phyloP scores from a whole-genome alignment of 768 basidiomycete genomes.

The Mycena leptocephala region DNA sequence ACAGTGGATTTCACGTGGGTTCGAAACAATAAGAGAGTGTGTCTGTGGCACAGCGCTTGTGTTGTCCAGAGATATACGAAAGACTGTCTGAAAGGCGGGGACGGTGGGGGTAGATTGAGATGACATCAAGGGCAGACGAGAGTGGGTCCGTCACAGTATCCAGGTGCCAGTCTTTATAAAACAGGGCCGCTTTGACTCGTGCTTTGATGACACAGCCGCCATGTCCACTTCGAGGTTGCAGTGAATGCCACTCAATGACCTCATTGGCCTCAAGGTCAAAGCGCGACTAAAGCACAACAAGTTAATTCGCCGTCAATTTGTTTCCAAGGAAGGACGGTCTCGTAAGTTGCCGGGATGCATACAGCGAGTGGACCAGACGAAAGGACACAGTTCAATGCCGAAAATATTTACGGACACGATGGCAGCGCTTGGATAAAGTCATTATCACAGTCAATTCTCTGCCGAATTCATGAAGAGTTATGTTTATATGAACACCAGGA shows the following conservation, averaged over 20 bases:
- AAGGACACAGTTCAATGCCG: background rate
- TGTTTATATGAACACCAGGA: background rate
- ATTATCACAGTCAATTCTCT: slow-evolving; percentile 28
- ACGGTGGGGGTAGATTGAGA: too few relatives aligned
- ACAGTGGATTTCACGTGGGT: too few relatives aligned
- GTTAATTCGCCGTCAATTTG: too few relatives aligned
- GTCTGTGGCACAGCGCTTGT: too few relatives aligned
- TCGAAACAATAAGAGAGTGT: too few relatives aligned
- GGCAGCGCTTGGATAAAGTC: too few relatives aligned
- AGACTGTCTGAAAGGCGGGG: too few relatives aligned
- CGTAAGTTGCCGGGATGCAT: background rate
- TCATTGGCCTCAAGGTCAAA: slow-evolving; percentile 4
- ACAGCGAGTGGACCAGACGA: background rate
- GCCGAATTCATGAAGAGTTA: background rate
- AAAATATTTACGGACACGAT: background rate
- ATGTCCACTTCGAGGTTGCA: background rate
- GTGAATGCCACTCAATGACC: background rate
- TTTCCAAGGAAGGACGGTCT: background rate
- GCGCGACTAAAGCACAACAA: background rate
- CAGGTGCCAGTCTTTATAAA: background rate
- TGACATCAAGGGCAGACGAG: too few relatives aligned
- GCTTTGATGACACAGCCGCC: slow-evolving; percentile 20
- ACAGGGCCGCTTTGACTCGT: slow-evolving; percentile 18
- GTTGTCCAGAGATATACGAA: too few relatives aligned
- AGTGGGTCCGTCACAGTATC: background rate